Conservation (phyloP, 2,329 filamentous ascomycete species). For the Aureobasidium sp. region DNA sequence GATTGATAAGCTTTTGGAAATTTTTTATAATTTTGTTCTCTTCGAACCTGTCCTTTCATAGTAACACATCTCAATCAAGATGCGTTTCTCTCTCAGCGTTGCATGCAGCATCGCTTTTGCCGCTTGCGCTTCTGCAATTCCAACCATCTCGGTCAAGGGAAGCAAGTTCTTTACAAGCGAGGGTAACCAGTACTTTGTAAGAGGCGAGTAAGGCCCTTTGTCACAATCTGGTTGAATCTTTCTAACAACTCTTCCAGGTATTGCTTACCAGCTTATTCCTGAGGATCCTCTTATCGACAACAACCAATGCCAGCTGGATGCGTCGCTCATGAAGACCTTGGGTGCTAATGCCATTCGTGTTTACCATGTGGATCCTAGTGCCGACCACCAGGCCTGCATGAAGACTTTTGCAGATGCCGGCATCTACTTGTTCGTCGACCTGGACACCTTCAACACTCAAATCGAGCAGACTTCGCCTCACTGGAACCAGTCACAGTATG, state of each 20-base stretch:
- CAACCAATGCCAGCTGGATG: conserved; percentile 70
- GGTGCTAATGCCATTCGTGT: conserved; percentile 75
- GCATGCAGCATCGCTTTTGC: conserved; percentile 18
- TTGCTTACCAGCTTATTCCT: conserved; percentile 43
- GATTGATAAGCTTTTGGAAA: not conserved
- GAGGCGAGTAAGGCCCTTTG: conserved; percentile 59
- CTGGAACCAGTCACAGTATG: conserved; percentile 68
- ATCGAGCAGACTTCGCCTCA: conserved; percentile 55
- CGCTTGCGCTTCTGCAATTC: conserved; percentile 40
- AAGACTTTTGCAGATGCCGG: conserved; percentile 67
- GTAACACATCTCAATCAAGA: not conserved
- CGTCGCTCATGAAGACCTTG: conserved; percentile 67
- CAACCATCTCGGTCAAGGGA: conserved; percentile 56
- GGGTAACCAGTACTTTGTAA: conserved; percentile 77
- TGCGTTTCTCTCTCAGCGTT: not conserved
- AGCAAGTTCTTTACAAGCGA: conserved; percentile 81
- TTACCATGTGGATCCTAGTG: conserved; percentile 72
- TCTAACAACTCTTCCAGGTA: conserved; percentile 38
- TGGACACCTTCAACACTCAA: conserved; percentile 68
- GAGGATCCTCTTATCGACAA: conserved; percentile 71
- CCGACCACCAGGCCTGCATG: conserved; percentile 75
- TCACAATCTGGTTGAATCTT: not conserved
- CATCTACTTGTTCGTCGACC: conserved; percentile 78
- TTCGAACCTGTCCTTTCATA: no score
- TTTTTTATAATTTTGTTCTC: not conserved